Evolutionary conservation across 2,329 filamentous ascomycete genomes (phyloP).

Genomic region (Penicillium paneum): DNA sequence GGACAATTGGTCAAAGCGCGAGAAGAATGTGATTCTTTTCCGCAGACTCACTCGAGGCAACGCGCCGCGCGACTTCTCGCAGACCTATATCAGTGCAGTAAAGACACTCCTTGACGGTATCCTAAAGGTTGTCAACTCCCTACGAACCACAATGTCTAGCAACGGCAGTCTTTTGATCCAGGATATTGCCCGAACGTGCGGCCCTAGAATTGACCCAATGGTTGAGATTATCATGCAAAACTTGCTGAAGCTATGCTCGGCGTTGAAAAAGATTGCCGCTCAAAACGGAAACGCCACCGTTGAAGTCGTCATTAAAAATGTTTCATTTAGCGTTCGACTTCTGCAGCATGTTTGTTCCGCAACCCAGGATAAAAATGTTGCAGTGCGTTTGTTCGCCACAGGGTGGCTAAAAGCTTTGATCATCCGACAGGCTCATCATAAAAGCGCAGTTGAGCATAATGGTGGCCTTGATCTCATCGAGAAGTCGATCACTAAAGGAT

Average conservation of each 20-base stretch:
- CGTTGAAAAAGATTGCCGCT: slow-evolving; percentile 88
- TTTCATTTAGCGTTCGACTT: slow-evolving; percentile 74
- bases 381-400: slow-evolving; percentile 73
- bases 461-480: slow-evolving; percentile 81
- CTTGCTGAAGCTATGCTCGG: slow-evolving; percentile 82
- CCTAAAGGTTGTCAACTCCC: slow-evolving; percentile 75
- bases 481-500: slow-evolving; percentile 82
- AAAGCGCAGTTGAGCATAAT: slow-evolving; percentile 75
- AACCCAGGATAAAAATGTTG: slow-evolving; percentile 88
- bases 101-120: slow-evolving; percentile 80
- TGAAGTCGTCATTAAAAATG: slow-evolving; percentile 74
- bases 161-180: slow-evolving; percentile 81
- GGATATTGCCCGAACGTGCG: slow-evolving; percentile 73
- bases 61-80: slow-evolving; percentile 70
- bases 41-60: slow-evolving; percentile 81
- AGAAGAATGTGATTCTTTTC: slow-evolving; percentile 74
- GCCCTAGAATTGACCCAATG: slow-evolving; percentile 78
- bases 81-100: slow-evolving; percentile 66
- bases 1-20: slow-evolving; percentile 83
- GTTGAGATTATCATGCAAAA: slow-evolving; percentile 86
- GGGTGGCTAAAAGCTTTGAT: slow-evolving; percentile 83
- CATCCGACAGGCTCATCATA: slow-evolving; percentile 71
- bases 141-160: slow-evolving; percentile 85
- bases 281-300: slow-evolving; percentile 78
- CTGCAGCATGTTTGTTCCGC: slow-evolving; percentile 82